Conservation (phyloP, 495 filamentous ascomycete species). For the Articulospora tetracladia region DNA sequence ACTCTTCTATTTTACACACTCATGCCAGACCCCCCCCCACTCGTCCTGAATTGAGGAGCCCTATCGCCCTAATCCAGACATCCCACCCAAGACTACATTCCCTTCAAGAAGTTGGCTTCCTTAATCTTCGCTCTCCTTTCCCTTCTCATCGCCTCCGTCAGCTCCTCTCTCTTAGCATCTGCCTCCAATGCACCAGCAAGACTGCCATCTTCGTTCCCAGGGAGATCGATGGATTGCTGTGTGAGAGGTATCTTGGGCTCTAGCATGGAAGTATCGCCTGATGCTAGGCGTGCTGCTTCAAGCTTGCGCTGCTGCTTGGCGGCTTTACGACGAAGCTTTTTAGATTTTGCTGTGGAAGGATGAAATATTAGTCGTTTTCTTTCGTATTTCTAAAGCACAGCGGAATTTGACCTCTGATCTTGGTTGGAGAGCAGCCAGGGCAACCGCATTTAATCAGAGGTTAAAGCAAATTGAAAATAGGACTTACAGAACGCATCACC, state of each 20-base stretch:
- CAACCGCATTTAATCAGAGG: not conserved
- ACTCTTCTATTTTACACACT: too few relatives aligned
- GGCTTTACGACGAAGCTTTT: constrained; percentile 68
- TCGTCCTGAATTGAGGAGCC: too few relatives aligned
- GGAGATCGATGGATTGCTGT: constrained; percentile 82
- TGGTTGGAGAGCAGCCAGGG: too few relatives aligned
- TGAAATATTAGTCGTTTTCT: not conserved
- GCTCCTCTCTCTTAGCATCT: constrained; percentile 52
- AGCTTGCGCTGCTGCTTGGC: constrained; percentile 57
- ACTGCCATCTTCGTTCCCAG: constrained; percentile 55
- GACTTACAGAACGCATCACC: constrained; percentile 74
- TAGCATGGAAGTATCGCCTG: constrained; percentile 59
- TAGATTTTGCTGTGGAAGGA: constrained; percentile 63
- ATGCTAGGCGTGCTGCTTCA: constrained; percentile 60
- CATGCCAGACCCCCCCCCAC: too few relatives aligned
- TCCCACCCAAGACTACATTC: too few relatives aligned
- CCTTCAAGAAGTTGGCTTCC: constrained; percentile 81
- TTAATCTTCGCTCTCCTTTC: constrained; percentile 78
- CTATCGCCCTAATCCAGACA: too few relatives aligned
- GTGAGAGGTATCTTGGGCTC: constrained; percentile 74
- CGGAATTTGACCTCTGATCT: too few relatives aligned
- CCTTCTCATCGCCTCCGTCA: constrained; percentile 66
- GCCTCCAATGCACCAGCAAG: constrained; percentile 53
- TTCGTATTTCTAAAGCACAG: constrained; percentile 7
- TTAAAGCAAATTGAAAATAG: too few relatives aligned